Percentiles rank a stretch among this genome's conserved stretches.
Evolutionary conservation across 2,329 filamentous ascomycete species (phyloP).

Genomic region (Monosporascus cannonballus): DNA sequence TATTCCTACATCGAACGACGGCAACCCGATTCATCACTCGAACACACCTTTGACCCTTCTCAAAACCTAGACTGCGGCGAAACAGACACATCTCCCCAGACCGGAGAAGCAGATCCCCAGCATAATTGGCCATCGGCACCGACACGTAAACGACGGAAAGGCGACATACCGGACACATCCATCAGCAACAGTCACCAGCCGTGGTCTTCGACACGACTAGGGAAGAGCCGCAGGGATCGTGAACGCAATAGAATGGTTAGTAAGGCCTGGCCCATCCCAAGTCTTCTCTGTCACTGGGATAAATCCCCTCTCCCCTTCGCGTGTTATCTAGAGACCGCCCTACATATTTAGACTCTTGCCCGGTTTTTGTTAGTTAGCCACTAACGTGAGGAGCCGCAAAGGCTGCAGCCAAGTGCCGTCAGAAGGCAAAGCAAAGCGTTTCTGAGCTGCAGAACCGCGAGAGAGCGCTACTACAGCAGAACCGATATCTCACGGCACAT

Average conservation of each 20-base stretch:
- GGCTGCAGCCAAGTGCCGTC: constrained; percentile 15
- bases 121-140: neutral
- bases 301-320: too few species aligned
- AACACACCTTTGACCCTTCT: neutral
- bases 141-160: neutral
- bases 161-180: neutral
- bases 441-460: constrained; percentile 15
- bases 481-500: constrained; percentile 12
- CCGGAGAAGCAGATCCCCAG: neutral
- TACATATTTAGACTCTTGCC: too few species aligned
- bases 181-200: neutral
- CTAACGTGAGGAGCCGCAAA: neutral
- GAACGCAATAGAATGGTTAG: neutral
- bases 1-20: neutral
- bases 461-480: constrained; percentile 14
- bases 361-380: too few species aligned
- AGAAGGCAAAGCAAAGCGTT: constrained; percentile 18
- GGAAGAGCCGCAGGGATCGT: neutral
- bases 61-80: neutral
- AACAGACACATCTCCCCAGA: neutral
- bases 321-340: too few species aligned
- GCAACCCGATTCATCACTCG: neutral
- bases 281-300: too few species aligned
- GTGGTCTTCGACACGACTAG: neutral
- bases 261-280: neutral